phyloP scores from a whole-genome alignment of 1,284 basidiomycete genomes.

The Vanrija pseudolonga region DNA sequence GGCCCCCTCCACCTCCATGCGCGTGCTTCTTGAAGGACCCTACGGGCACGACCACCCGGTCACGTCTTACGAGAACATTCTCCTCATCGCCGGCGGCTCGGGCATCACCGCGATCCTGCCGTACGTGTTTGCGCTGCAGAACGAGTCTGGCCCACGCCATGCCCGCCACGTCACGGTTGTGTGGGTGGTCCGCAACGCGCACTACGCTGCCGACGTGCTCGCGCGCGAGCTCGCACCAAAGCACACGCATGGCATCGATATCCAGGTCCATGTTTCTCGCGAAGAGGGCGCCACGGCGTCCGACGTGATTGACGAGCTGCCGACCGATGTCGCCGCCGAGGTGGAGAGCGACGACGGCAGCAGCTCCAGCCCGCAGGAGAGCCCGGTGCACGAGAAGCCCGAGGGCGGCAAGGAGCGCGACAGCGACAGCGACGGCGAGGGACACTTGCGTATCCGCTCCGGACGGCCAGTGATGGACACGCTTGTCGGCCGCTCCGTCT shows the following conservation, averaged over 20 bases:
- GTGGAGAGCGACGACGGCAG: not conserved
- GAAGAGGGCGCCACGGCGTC: not conserved
- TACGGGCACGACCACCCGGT: slow-evolving; percentile 27
- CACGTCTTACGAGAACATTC: slow-evolving; percentile 21
- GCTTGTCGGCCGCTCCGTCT: slow-evolving; percentile 4
- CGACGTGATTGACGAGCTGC: not conserved
- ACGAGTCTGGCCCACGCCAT: not conserved
- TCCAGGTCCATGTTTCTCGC: slow-evolving; percentile 14
- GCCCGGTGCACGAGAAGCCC: too few species aligned
- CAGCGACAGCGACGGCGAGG: not conserved
- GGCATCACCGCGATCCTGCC: slow-evolving; percentile 34
- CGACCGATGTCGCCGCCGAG: not conserved
- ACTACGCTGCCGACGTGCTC: slow-evolving; percentile 29
- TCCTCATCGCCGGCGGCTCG: slow-evolving; percentile 30
- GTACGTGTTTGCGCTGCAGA: slow-evolving; percentile 20
- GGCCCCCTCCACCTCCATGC: not conserved
- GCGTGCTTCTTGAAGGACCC: slow-evolving; percentile 34
- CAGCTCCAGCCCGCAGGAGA: too few species aligned
- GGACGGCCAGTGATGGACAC: slow-evolving; percentile 20
- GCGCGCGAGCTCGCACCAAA: slow-evolving; percentile 17
- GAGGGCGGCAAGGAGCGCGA: not conserved
- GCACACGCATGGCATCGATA: not conserved
- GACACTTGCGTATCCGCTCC: not conserved
- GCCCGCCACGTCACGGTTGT: slow-evolving; percentile 15
- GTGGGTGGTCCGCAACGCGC: slow-evolving; percentile 25